Conservation (phyloP, 1,139 yeast genomes). For the Scheffersomyces cryptocercus region DNA sequence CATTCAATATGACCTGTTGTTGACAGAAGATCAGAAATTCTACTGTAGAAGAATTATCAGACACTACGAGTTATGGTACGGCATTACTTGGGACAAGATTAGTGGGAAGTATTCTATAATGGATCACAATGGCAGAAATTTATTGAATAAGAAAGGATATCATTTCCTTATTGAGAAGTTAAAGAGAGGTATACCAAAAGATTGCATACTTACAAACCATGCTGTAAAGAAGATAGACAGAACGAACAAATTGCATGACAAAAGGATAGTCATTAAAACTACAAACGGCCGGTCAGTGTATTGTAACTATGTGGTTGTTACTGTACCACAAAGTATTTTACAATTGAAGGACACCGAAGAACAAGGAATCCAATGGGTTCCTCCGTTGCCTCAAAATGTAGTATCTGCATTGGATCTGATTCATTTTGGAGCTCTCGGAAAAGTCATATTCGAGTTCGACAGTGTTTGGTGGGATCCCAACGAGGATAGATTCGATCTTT, state of each 20-base stretch:
- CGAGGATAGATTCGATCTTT: slow-evolving; percentile 52
- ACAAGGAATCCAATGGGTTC: slow-evolving; percentile 58
- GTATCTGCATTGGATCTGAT: slow-evolving; percentile 46
- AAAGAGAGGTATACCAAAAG: slow-evolving; percentile 35
- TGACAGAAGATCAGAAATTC: slow-evolving; percentile 53
- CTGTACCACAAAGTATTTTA: slow-evolving; percentile 75
- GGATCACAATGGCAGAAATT: slow-evolving; percentile 75
- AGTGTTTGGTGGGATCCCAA: slow-evolving; percentile 63
- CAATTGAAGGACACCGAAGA: slow-evolving; percentile 34
- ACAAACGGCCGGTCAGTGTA: slow-evolving; percentile 16
- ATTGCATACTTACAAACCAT: slow-evolving; percentile 40
- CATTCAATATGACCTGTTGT: slow-evolving; percentile 42
- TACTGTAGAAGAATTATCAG: slow-evolving; percentile 55
- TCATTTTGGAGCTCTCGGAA: slow-evolving; percentile 75
- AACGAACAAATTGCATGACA: slow-evolving; percentile 14
- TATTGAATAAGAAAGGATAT: slow-evolving; percentile 63
- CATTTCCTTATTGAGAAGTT: slow-evolving; percentile 51
- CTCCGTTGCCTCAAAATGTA: slow-evolving; percentile 54
- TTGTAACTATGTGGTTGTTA: slow-evolving; percentile 61
- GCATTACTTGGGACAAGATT: slow-evolving; percentile 62
- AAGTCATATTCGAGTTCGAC: slow-evolving; percentile 73
- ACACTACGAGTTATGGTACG: slow-evolving; percentile 75
- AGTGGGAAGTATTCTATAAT: slow-evolving; percentile 68
- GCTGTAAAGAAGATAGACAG: slow-evolving; percentile 48
- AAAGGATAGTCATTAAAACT: slow-evolving; percentile 18